Conservation (phyloP, 495 filamentous ascomycete species). For the Neurospora sublineolata region DNA sequence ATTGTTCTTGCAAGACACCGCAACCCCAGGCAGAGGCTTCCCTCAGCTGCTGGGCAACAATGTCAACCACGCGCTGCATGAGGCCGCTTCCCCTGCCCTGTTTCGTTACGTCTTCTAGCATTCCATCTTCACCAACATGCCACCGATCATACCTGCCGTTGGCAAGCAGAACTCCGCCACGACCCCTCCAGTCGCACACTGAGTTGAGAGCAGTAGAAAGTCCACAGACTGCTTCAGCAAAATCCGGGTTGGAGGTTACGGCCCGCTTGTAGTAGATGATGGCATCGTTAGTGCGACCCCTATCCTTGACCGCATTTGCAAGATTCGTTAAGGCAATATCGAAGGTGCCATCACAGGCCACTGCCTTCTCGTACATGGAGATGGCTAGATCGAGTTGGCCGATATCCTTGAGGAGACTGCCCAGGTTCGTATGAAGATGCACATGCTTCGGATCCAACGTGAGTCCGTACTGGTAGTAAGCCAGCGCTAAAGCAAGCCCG, state of each 20-base stretch:
- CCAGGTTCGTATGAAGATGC: constrained; percentile 95
- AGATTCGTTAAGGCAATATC: constrained; percentile 96
- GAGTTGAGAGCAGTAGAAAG: constrained; percentile 94
- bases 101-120: constrained; percentile 62
- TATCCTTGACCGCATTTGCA: constrained; percentile 96
- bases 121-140: constrained; percentile 84
- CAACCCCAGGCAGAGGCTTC: constrained; percentile 85
- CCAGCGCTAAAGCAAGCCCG: constrained; percentile 76
- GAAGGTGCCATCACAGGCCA: constrained; percentile 81
- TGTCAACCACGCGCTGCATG: constrained; percentile 91
- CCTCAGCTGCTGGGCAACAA: constrained; percentile 79
- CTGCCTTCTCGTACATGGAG: constrained; percentile 93
- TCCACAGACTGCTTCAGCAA: constrained; percentile 94
- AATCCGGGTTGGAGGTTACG: constrained; percentile 82
- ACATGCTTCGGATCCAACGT: constrained; percentile 81
- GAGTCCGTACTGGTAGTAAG: constrained; percentile 90
- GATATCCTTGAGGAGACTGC: constrained; percentile 92
- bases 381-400: constrained; percentile 86
- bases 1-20: constrained; percentile 50
- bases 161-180: constrained; percentile 69
- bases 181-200: constrained; percentile 88
- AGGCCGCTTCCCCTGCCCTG: constrained; percentile 58
- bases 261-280: constrained; percentile 87
- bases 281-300: constrained; percentile 82
- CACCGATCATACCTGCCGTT: constrained; percentile 72